Evolutionary conservation across 768 basidiomycete species (phyloP).

Genomic region (Leccinellum luteum): DNA sequence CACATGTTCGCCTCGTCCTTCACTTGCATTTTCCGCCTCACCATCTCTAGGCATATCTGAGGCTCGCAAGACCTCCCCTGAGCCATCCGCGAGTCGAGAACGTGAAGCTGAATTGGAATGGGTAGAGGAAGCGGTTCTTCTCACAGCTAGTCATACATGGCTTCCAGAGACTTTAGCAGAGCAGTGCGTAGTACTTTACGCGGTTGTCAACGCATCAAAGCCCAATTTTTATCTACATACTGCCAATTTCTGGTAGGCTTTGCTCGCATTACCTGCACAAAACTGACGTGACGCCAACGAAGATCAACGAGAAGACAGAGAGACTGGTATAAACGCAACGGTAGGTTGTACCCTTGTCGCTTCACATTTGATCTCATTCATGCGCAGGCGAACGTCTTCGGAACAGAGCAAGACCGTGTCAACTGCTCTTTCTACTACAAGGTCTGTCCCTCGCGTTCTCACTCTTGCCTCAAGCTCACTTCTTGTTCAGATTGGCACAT

Average conservation of each 20-base stretch:
- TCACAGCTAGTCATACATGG: constrained; percentile 73
- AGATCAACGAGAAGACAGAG: constrained; percentile 84
- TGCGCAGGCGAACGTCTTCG: constrained; percentile 87
- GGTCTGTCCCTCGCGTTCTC: constrained; percentile 39
- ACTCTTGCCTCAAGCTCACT: constrained; percentile 2
- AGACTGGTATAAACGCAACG: constrained; percentile 82
- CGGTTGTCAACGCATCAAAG: constrained; percentile 66
- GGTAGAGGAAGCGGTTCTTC: constrained; percentile 69
- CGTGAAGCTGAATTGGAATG: constrained; percentile 48
- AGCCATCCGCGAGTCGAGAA: constrained; percentile 26
- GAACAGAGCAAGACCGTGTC: constrained; percentile 91
- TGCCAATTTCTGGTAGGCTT: constrained; percentile 81
- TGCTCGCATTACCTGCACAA: background rate
- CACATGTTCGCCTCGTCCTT: constrained; percentile 39
- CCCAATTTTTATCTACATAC: constrained; percentile 76
- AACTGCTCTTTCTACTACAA: constrained; percentile 99
- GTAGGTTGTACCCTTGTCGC: constrained; percentile 47
- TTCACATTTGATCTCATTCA: constrained; percentile 1
- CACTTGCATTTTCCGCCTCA: constrained; percentile 34
- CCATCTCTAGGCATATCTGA: constrained; percentile 26
- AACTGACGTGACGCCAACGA: constrained; percentile 5
- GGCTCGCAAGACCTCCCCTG: constrained; percentile 2
- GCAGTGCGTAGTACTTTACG: constrained; percentile 64
- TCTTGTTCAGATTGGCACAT: constrained; percentile 83
- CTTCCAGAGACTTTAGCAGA: constrained; percentile 74